Evolutionary conservation across 1,284 basidiomycete species (phyloP), one percentile per base, ranked within the genome.

Genomic region (Grifola frondosa): DNA sequence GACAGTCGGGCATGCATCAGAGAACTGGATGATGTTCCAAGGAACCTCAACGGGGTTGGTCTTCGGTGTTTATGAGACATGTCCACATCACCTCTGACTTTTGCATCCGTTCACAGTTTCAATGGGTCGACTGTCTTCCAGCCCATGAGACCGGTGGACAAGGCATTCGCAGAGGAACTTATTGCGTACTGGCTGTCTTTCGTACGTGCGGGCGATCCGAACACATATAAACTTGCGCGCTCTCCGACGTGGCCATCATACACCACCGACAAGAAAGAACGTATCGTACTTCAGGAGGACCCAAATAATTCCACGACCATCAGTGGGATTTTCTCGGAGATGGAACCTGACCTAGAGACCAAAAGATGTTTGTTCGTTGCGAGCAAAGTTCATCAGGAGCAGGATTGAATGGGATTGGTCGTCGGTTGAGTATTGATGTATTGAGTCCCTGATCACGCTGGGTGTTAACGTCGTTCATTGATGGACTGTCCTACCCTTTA

Each of bases 21-120:
- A 82, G 56, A 80, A 81, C 52, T 80, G 74, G 72, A 79, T 80
- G 75, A 78, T 81, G 78, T 80, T 81, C 63, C 60, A 59, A 19
- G 79, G 79, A 3, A 74, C 70, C 0, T 75, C 74, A 38, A 79
- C 78, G n/a, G 78, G 79, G 78, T 80, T 51, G 12, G 64, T 40
- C 29, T 28, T n/a, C 36, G 30, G 30, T 6, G 17, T 12, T 16
- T 15, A 21, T 28, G 36, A 38, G 37, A 24, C 22, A 21, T 7
- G 6, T 13, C 20, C 21, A 15, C 13, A 4, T 12, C 35, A 9
- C 12, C 15, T 10, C 21, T 39, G 6, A 25, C 19, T 6, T 20
- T 23, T 23, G 21, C 10, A 4, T 36, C n/a, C n/a, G 13, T 15
- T 13, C 15, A 20, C 54, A 78, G 75, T 3, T 58, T 62, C 44